These are phyloP conservation scores for Onygenales sp. DNA, from an alignment of 2,329 filamentous ascomycete genomes.

Conservation along the genomic window DNA sequence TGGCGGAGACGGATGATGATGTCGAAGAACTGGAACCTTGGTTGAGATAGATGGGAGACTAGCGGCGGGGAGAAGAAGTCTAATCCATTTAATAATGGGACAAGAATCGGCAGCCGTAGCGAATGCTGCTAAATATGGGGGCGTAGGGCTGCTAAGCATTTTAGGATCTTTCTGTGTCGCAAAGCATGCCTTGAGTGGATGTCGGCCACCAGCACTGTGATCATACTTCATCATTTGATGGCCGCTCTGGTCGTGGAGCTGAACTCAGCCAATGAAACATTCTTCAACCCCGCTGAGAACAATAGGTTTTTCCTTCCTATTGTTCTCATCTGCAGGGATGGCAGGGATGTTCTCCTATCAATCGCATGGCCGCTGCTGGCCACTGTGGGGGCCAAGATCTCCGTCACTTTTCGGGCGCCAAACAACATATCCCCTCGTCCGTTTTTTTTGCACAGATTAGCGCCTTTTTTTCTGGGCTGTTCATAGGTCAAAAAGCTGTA, in stretches of 20 bases:
- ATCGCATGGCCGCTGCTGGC: too few species aligned
- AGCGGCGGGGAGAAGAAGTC: neutral
- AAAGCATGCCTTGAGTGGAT: neutral
- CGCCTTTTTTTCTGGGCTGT: too few species aligned
- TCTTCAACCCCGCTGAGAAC: neutral
- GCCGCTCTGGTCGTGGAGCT: neutral
- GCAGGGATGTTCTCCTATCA: neutral
- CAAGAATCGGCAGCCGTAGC: too few species aligned
- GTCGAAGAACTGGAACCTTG: neutral
- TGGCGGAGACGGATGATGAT: neutral
- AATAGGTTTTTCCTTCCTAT: neutral
- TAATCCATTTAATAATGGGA: too few species aligned
- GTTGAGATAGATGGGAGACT: neutral
- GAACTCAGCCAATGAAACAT: neutral
- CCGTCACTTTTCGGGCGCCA: too few species aligned
- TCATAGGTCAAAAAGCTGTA: too few species aligned
- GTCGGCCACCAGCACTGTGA: neutral
- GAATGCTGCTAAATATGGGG: too few species aligned
- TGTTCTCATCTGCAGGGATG: slow-evolving; percentile 1
- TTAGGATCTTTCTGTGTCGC: too few species aligned
- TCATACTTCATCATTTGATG: neutral
- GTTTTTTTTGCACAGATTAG: too few species aligned
- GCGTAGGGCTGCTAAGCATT: too few species aligned
- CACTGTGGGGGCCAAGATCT: too few species aligned
- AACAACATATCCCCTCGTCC: too few species aligned